Evolutionary conservation across 2,329 filamentous ascomycete species (phyloP).

Genomic region (Aspergillus fumigatiaffinis): DNA sequence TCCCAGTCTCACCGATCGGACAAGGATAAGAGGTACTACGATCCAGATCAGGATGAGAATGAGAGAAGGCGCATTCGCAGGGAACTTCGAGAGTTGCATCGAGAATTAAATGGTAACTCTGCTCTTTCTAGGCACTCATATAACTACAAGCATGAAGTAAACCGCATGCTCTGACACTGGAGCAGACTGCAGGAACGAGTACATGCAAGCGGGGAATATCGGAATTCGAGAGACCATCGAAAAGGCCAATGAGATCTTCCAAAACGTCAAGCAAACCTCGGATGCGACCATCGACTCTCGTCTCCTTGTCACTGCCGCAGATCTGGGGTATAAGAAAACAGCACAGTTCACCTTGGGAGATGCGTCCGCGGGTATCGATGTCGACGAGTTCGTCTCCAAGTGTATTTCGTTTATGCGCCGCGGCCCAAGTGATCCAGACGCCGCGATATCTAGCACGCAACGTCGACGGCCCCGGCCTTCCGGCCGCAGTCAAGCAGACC

Average conservation of each 20-base stretch:
- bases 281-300: slow-evolving; percentile 89
- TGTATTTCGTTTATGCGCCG: slow-evolving; percentile 82
- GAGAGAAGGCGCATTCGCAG: slow-evolving; percentile 69
- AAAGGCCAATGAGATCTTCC: slow-evolving; percentile 62
- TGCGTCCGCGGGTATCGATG: slow-evolving; percentile 70
- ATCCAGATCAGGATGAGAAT: slow-evolving; percentile 76
- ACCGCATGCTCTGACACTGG: neutral
- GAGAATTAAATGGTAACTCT: slow-evolving; percentile 54
- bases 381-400: slow-evolving; percentile 89
- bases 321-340: slow-evolving; percentile 75
- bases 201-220: slow-evolving; percentile 61
- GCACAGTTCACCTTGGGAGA: slow-evolving; percentile 70
- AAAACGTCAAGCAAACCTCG: slow-evolving; percentile 75
- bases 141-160: neutral
- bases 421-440: slow-evolving; percentile 54
- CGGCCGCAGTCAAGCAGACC: slow-evolving; percentile 30
- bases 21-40: slow-evolving; percentile 57
- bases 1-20: slow-evolving; percentile 23
- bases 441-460: slow-evolving; percentile 41
- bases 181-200: slow-evolving; percentile 67
- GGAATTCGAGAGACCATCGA: slow-evolving; percentile 64
- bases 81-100: slow-evolving; percentile 63
- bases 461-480: slow-evolving; percentile 34
- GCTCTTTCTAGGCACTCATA: neutral
- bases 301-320: slow-evolving; percentile 75